phyloP scores from a whole-genome alignment of 176 grass and related monocot genomes.

The Ampelocalamus luodianensis region DNA sequence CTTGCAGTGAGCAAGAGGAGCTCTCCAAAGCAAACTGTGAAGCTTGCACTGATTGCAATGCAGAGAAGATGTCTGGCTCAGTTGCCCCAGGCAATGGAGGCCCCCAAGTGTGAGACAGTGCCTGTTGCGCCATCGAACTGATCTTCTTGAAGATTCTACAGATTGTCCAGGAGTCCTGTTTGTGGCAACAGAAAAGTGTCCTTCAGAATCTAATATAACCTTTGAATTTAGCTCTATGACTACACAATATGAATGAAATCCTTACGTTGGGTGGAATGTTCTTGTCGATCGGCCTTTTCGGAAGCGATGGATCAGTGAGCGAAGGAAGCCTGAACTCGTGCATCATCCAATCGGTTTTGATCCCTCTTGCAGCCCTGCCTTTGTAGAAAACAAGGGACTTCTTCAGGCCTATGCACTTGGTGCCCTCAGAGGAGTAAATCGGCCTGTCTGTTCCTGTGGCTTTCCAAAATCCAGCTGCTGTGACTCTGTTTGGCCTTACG shows the following conservation, averaged over 20 bases:
- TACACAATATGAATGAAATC: background rate
- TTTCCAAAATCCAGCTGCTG: slow-evolving; percentile 92
- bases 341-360: slow-evolving; percentile 99
- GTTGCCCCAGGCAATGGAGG: slow-evolving; percentile 48
- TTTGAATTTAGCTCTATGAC: slow-evolving; percentile 32
- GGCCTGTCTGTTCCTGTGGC: slow-evolving; percentile 97
- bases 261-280: slow-evolving; percentile 89
- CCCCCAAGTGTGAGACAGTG: slow-evolving; percentile 62
- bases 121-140: slow-evolving; percentile 80
- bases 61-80: slow-evolving; percentile 52
- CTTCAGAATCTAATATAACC: slow-evolving; percentile 23
- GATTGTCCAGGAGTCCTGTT: slow-evolving; percentile 95
- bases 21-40: slow-evolving; percentile 63
- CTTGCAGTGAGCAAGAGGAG: slow-evolving; percentile 49
- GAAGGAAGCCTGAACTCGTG: slow-evolving; percentile 98
- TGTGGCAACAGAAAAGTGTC: background rate
- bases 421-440: slow-evolving; percentile 81
- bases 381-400: slow-evolving; percentile 98
- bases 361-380: slow-evolving; percentile 87
- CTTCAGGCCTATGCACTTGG: slow-evolving; percentile 95
- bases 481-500: slow-evolving; percentile 84
- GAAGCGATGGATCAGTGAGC: slow-evolving; percentile 58
- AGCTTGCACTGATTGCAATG: slow-evolving; percentile 42
- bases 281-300: slow-evolving; percentile 70
- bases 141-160: slow-evolving; percentile 97